Evolutionary conservation across 1,284 basidiomycete genomes (phyloP).

Genomic region (Fomitiporia mediterranea): DNA sequence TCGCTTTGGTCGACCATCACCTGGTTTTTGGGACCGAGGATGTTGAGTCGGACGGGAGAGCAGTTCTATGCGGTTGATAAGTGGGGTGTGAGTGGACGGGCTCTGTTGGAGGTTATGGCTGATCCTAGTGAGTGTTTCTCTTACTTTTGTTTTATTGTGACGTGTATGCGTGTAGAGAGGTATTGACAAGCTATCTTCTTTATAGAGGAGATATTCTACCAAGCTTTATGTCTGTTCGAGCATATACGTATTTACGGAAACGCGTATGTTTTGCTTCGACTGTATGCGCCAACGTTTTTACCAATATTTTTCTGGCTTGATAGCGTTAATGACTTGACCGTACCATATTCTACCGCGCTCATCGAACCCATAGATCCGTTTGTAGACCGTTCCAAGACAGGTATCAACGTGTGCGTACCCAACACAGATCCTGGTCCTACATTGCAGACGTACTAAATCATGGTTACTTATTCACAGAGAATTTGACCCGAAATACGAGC

Average conservation of each 20-base stretch:
- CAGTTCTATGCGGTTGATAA: conserved; percentile 75
- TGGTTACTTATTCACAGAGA: conserved; percentile 18
- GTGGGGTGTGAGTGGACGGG: conserved; percentile 65
- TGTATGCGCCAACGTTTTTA: background rate
- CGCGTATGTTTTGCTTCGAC: conserved; percentile 43
- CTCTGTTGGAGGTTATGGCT: conserved; percentile 80
- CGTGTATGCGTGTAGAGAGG: background rate
- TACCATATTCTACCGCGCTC: conserved; percentile 76
- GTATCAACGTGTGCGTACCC: conserved; percentile 56
- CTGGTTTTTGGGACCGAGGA: conserved; percentile 60
- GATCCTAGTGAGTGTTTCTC: conserved; percentile 59
- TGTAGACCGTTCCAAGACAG: conserved; percentile 48
- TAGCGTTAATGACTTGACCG: conserved; percentile 72
- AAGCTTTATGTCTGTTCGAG: conserved; percentile 66
- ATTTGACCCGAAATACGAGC: conserved; percentile 26
- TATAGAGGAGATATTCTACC: conserved; percentile 71
- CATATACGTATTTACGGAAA: conserved; percentile 83
- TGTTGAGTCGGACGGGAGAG: conserved; percentile 82
- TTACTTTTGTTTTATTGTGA: too few relatives aligned
- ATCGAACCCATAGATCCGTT: conserved; percentile 73
- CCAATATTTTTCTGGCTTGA: background rate
- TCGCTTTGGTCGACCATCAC: conserved; percentile 57
- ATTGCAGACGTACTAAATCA: background rate
- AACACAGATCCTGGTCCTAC: background rate
- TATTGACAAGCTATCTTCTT: conserved; percentile 20